Base-by-base conservation (phyloP, 805 yeast genomes). In the Suhomyces xylopsoci region DNA sequence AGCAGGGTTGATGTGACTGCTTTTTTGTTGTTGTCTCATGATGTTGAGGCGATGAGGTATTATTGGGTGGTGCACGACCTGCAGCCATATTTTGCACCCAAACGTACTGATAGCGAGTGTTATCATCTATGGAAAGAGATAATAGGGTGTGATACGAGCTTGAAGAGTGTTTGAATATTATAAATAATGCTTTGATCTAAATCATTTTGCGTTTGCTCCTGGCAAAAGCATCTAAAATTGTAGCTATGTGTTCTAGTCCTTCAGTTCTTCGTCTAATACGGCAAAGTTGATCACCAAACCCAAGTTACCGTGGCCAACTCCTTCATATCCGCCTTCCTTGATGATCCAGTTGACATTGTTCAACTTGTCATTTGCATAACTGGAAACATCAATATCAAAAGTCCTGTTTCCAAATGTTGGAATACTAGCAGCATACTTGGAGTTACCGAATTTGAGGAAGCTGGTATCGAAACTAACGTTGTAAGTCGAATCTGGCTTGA, bases 401-500 rank as follows among this genome's bases (percentile, higher is more conserved):
- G 81, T 77, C 38, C 80, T 81, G 28, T 57, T 61, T 6, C 71
- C 69, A 47, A 61, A 67, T 2, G 76, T 72, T 0, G 89, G 89
- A 45, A 84, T 66, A 51, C 76, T 67, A 3, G 85, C 76, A 8
- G 77, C 74, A 55, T 83, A 80, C 34, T 75, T 69, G 3, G 82
- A 75, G 58, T 78, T 75, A 19, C 78, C 71, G 68, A 83, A 61
- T 46, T 79, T 80, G 24, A 85, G 59, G 49, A 76, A 77, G 25
- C 81, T 79, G 2, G 87, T 83, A 55, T 76, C 80, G 60, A 85
- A 85, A 52, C 78, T 81, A 51, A 84, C 72, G 20, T 62, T 58
- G 55, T 84, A 84, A 5, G 65, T 58, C 17, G 59, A 50, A 22
- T 69, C 73, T 7, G 70, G 62, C 20, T 67, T 52, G 57, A 81